A percentile compares a stretch with the other conserved stretches of the same genome.
Conservation (phyloP, 352 stramenopile species). For the Phytophthora boehmeriae region DNA sequence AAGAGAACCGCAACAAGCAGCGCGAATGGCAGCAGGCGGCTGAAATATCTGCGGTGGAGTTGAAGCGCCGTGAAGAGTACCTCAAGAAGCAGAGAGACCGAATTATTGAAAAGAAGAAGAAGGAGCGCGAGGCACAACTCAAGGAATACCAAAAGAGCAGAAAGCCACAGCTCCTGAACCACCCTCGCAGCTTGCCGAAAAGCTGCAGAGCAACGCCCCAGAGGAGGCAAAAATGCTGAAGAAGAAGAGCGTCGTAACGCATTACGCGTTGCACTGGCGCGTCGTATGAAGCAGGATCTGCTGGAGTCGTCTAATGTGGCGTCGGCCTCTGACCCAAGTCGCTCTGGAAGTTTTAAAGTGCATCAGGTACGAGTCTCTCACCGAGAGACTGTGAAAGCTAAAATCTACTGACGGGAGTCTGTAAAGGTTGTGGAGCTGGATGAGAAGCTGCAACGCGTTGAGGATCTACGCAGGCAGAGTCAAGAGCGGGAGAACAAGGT, state of each 20-base stretch:
- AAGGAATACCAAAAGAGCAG: conserved; percentile 80
- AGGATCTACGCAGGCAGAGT: conserved; percentile 67
- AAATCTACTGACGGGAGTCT: conserved; percentile 1
- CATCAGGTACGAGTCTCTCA: conserved; percentile 59
- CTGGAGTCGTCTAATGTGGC: conserved; percentile 42
- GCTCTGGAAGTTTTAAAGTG: conserved; percentile 44
- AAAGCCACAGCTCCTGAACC: conserved; percentile 66
- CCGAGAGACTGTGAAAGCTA: too few relatives aligned
- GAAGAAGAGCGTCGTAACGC: conserved; percentile 73
- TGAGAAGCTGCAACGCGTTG: conserved; percentile 79
- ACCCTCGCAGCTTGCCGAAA: conserved; percentile 62
- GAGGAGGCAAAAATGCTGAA: conserved; percentile 70
- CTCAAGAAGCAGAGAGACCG: conserved; percentile 74
- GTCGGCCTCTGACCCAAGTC: conserved; percentile 25
- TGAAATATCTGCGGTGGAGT: conserved; percentile 70
- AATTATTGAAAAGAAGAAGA: conserved; percentile 86
- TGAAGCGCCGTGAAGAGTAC: conserved; percentile 81
- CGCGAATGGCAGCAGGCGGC: conserved; percentile 66
- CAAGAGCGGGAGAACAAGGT: conserved; percentile 69
- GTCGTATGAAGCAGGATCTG: conserved; percentile 83
- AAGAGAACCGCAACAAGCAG: conserved; percentile 72
- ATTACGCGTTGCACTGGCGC: conserved; percentile 71
- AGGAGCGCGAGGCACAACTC: conserved; percentile 70
- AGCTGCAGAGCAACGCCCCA: conserved; percentile 59
- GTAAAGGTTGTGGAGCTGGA: conserved; percentile 69